Conservation (phyloP, 306 rosid species). For the Glycine latifolia region DNA sequence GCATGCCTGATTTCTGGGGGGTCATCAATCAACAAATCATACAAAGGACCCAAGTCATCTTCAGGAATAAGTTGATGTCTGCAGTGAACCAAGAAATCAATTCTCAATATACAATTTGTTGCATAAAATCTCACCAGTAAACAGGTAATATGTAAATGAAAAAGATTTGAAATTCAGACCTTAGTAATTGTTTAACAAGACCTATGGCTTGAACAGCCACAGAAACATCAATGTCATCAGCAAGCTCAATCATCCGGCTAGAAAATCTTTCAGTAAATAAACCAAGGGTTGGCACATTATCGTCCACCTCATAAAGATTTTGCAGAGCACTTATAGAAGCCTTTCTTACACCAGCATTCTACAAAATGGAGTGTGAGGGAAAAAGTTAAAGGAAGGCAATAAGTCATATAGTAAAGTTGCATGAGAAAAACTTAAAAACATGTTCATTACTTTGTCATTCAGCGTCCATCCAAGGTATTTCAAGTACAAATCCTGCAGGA, state of each 20-base stretch:
- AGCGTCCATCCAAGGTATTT: slow-evolving; percentile 98
- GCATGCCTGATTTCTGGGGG: slow-evolving; percentile 98
- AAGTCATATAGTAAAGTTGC: slow-evolving; percentile 36
- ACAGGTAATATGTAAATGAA: slow-evolving; percentile 25
- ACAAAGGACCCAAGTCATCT: slow-evolving; percentile 94
- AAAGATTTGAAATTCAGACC: slow-evolving; percentile 56
- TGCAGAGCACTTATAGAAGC: slow-evolving; percentile 87
- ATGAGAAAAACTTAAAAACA: slow-evolving; percentile 32
- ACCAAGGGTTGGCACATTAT: slow-evolving; percentile 89
- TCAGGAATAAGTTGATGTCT: slow-evolving; percentile 96
- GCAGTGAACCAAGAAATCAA: slow-evolving; percentile 51
- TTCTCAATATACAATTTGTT: slow-evolving; percentile 41
- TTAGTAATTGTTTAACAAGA: slow-evolving; percentile 91
- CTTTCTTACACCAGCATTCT: slow-evolving; percentile 94
- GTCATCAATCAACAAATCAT: slow-evolving; percentile 91
- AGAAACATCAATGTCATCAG: slow-evolving; percentile 90
- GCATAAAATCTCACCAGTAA: slow-evolving; percentile 36
- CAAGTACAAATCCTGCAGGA: slow-evolving; percentile 93
- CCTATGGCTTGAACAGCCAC: slow-evolving; percentile 95
- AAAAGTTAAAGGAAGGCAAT: slow-evolving; percentile 33
- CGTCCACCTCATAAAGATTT: slow-evolving; percentile 89
- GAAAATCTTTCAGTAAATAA: slow-evolving; percentile 96
- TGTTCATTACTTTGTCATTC: slow-evolving; percentile 85
- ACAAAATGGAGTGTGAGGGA: slow-evolving; percentile 39
- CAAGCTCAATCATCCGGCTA: slow-evolving; percentile 94